Conservation (phyloP, 257 asterid species). For the Nicotiana knightiana region DNA sequence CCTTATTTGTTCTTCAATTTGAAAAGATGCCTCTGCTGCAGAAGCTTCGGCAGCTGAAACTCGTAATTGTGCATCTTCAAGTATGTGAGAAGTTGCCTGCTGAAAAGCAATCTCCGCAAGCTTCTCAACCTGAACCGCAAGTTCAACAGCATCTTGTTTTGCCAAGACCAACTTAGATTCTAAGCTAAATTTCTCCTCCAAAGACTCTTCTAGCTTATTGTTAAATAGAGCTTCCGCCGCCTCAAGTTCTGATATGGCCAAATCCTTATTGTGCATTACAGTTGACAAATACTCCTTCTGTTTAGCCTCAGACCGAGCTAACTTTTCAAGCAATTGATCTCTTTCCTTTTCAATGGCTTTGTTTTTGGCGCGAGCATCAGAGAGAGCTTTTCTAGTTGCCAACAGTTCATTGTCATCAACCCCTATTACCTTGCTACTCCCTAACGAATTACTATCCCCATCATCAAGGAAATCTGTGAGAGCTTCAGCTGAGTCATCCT, state of each 20-base stretch:
- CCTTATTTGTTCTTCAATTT: slow-evolving; percentile 30
- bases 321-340: slow-evolving; percentile 28
- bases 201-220: slow-evolving; percentile 27
- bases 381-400: slow-evolving; percentile 21
- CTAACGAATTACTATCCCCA: slow-evolving; percentile 14
- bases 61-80: slow-evolving; percentile 34
- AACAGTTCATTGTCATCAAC: slow-evolving; percentile 20
- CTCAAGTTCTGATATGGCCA: slow-evolving; percentile 34
- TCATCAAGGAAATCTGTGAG: slow-evolving; percentile 23
- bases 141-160: slow-evolving; percentile 38
- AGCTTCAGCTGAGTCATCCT: slow-evolving; percentile 23
- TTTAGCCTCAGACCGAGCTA: slow-evolving; percentile 26
- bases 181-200: slow-evolving; percentile 31
- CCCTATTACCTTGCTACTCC: slow-evolving; percentile 16
- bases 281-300: slow-evolving; percentile 31
- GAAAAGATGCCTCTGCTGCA: slow-evolving; percentile 37
- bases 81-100: slow-evolving; percentile 39
- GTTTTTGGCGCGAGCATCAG: slow-evolving; percentile 24
- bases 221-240: slow-evolving; percentile 29
- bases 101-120: slow-evolving; percentile 37
- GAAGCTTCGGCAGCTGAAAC: slow-evolving; percentile 37
- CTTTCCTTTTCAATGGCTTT: slow-evolving; percentile 26
- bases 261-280: slow-evolving; percentile 26
- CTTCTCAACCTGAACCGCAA: slow-evolving; percentile 42
- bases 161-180: slow-evolving; percentile 40